These are phyloP conservation scores for Xylariaceae sp. DNA, from an alignment of 2,329 filamentous ascomycete genomes.

Conservation along the genomic window DNA sequence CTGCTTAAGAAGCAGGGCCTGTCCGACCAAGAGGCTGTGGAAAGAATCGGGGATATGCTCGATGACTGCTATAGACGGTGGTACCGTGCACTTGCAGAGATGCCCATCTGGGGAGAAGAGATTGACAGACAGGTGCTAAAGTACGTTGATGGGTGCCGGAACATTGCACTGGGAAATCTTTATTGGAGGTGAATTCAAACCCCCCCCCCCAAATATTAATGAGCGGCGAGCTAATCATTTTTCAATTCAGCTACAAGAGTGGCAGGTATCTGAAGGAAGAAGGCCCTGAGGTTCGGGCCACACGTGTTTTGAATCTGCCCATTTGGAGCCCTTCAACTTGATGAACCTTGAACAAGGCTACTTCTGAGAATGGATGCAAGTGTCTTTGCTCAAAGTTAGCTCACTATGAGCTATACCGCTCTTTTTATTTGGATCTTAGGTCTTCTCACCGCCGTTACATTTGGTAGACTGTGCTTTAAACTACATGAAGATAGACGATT, in stretches of 20 bases:
- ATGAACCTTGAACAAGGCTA: no score
- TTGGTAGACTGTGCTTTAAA: no score
- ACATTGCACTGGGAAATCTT: slow-evolving; percentile 34
- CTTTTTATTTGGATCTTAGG: no score
- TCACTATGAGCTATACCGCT: no score
- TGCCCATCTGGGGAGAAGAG: slow-evolving; percentile 35
- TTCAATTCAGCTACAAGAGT: slow-evolving; percentile 14
- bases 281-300: slow-evolving; percentile 3
- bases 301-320: slow-evolving; percentile 20
- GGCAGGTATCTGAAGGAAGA: slow-evolving; percentile 21
- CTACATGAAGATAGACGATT: no score
- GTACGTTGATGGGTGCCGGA: slow-evolving; percentile 31
- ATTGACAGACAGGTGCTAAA: slow-evolving; percentile 32
- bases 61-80: slow-evolving; percentile 33
- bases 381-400: no score
- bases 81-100: slow-evolving; percentile 31
- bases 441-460: no score
- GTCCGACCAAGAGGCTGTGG: slow-evolving; percentile 32
- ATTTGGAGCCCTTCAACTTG: no score
- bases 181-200: slow-evolving; percentile 34
- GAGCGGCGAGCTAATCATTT: not conserved
- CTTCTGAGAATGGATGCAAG: no score
- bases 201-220: not conserved
- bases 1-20: slow-evolving; percentile 28
- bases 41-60: slow-evolving; percentile 31